Evolutionary conservation across 768 basidiomycete species (phyloP), one percentile per base, ranked within the genome.

Genomic region (Lentinula boryana): DNA sequence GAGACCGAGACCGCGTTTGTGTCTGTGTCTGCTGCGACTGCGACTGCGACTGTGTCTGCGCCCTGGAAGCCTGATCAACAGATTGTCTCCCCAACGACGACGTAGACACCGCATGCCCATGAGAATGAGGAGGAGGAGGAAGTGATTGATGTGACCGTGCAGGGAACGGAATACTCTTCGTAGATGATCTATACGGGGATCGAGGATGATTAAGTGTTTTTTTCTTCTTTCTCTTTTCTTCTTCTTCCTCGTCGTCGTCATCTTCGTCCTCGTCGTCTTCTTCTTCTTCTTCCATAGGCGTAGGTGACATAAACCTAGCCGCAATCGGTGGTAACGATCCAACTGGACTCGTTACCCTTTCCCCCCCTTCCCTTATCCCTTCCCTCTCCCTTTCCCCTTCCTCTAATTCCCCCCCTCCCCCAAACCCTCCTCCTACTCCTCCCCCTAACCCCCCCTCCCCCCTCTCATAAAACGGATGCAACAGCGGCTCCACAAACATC

Each of bases 241-340:
- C 86, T 10, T 89, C 86, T 41, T 88, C 83, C 31, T 89, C 90
- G 13, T 89, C 88, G 3, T 86, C 85, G 56, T 87, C 79, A 7
- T 78, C 63, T 23, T 91, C 90, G 46, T 80, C 84, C 79, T 76
- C 7, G 3, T 18, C 5, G 1, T n/a, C 8, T 21, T 40, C 12
- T 35, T 15, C 16, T 35, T 56, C 84, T 85, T 63, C 35, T 63
- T 72, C 46, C 74, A 72, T 48, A 0, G 80, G 74, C 8, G 87
- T 87, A 9, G 90, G 89, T 4, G 89, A 89, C 77, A 94, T 90
- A 80, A 95, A 97, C 54, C 91, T 87, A 23, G 95, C 88, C 50
- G 95, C 95, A 63, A 97, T 97, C 54, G 95, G 89, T 2, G 86
- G 88, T 3, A 94, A 78, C 63, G 86, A 78, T 7, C 27, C 27